These are phyloP conservation scores for Petunia hybrid DNA, from an alignment of 305 asterid species.

Conservation along the genomic window DNA sequence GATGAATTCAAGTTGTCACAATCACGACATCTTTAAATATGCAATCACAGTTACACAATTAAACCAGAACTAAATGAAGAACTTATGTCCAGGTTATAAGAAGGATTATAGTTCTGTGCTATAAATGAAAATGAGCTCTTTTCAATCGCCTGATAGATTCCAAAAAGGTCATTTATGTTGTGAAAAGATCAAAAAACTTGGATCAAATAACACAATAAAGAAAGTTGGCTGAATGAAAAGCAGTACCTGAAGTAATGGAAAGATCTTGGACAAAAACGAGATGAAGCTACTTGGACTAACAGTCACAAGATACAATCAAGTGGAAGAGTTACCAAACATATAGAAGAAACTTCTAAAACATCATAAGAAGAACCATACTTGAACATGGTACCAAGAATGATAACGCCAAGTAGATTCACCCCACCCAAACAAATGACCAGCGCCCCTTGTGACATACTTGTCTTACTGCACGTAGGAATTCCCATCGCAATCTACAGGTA, in stretches of 20 bases:
- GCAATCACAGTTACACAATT: neutral
- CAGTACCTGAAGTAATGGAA: slow-evolving; percentile 87
- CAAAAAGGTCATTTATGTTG: neutral
- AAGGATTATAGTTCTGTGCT: neutral
- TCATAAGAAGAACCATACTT: slow-evolving; percentile 57
- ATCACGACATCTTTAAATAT: neutral
- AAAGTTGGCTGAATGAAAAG: slow-evolving; percentile 25
- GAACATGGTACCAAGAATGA: slow-evolving; percentile 83
- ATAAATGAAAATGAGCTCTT: neutral
- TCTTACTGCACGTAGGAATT: slow-evolving; percentile 59
- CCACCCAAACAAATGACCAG: slow-evolving; percentile 90
- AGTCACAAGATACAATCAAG: slow-evolving; percentile 50
- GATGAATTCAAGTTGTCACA: neutral
- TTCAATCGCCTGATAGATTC: neutral
- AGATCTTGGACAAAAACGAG: slow-evolving; percentile 70
- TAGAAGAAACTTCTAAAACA: slow-evolving; percentile 21
- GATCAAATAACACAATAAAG: neutral
- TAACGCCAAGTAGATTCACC: slow-evolving; percentile 79
- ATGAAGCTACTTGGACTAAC: slow-evolving; percentile 66
- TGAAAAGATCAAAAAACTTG: neutral
- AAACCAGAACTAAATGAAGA: neutral
- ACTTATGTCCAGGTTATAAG: neutral
- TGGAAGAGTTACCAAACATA: slow-evolving; percentile 39
- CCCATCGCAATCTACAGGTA: slow-evolving; percentile 29
- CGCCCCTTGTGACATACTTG: slow-evolving; percentile 75